Conservation (phyloP, 1,139 yeast species). For the Zhuliangozyma parablackwelliae region DNA sequence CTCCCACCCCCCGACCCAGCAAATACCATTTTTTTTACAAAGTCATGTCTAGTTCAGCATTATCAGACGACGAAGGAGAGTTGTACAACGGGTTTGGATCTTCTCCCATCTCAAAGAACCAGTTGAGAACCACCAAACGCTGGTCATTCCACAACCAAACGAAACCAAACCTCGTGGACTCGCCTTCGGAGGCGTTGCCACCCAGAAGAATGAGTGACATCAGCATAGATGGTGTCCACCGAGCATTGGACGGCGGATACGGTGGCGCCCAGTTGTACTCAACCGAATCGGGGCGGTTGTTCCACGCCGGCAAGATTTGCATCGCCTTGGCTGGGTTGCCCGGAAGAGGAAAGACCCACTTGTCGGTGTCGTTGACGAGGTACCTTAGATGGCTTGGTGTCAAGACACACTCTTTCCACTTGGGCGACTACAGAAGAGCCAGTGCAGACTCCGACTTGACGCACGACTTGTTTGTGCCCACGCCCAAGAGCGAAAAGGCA, state of each 20-base stretch:
- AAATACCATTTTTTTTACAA: no score
- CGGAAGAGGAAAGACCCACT: slow-evolving; percentile 92
- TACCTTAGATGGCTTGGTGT: slow-evolving; percentile 95
- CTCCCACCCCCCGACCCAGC: no score
- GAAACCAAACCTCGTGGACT: slow-evolving; percentile 35
- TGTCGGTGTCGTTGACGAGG: slow-evolving; percentile 86
- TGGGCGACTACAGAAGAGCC: slow-evolving; percentile 85
- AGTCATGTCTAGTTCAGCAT: slow-evolving; percentile 8
- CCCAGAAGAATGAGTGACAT: slow-evolving; percentile 38
- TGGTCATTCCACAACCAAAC: slow-evolving; percentile 42
- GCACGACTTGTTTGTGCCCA: slow-evolving; percentile 65
- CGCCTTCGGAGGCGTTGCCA: slow-evolving; percentile 20
- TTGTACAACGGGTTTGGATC: slow-evolving; percentile 39
- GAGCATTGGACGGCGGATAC: slow-evolving; percentile 43
- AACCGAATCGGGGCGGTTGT: slow-evolving; percentile 83
- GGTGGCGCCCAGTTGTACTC: slow-evolving; percentile 88
- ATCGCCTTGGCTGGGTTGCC: slow-evolving; percentile 91
- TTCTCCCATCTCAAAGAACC: slow-evolving; percentile 26
- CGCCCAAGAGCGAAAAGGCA: slow-evolving; percentile 53
- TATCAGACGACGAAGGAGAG: slow-evolving; percentile 31
- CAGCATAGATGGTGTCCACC: slow-evolving; percentile 52
- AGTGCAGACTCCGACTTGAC: slow-evolving; percentile 52
- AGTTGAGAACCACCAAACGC: slow-evolving; percentile 36
- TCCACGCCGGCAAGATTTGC: slow-evolving; percentile 93
- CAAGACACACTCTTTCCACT: slow-evolving; percentile 84